Evolutionary conservation across 164 flowering plant genomes (phyloP).

Genomic region (Malania oleifera): DNA sequence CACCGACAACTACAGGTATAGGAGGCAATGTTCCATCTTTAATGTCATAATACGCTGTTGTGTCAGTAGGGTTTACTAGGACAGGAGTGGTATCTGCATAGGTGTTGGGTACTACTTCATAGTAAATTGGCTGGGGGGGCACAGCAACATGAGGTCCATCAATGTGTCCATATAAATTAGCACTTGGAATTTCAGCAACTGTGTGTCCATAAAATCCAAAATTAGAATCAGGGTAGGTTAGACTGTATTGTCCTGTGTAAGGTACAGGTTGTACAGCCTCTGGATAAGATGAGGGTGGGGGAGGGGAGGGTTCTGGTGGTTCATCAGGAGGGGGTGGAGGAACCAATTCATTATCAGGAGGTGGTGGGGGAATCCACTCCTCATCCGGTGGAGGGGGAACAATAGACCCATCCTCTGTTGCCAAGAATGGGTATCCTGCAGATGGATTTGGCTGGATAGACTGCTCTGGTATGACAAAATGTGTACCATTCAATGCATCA

Average conservation of each 20-base stretch:
- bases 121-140: conserved; percentile 41
- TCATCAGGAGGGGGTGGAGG: conserved; percentile 96
- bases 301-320: conserved; percentile 36
- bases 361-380: conserved; percentile 93
- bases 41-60: conserved; percentile 41
- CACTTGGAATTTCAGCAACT: conserved; percentile 26
- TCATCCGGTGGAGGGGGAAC: conserved; percentile 77
- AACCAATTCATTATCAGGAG: conserved; percentile 69
- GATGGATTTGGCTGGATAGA: conserved; percentile 22
- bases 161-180: conserved; percentile 41
- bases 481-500: conserved; percentile 12
- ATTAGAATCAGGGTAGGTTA: conserved; percentile 35
- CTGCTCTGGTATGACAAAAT: conserved; percentile 18
- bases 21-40: conserved; percentile 36
- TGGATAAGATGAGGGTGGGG: conserved; percentile 36
- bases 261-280: conserved; percentile 41
- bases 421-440: conserved; percentile 14
- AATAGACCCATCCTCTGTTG: conserved; percentile 22
- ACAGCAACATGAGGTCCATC: conserved; percentile 42
- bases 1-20: conserved; percentile 20
- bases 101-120: conserved; percentile 31
- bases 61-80: conserved; percentile 34
- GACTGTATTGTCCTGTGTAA: conserved; percentile 42
- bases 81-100: conserved; percentile 35
- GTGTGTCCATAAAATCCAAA: conserved; percentile 53